These are phyloP conservation scores for Thermoascus crustaceus DNA, from an alignment of 2,329 filamentous ascomycete genomes.

Conservation along the genomic window DNA sequence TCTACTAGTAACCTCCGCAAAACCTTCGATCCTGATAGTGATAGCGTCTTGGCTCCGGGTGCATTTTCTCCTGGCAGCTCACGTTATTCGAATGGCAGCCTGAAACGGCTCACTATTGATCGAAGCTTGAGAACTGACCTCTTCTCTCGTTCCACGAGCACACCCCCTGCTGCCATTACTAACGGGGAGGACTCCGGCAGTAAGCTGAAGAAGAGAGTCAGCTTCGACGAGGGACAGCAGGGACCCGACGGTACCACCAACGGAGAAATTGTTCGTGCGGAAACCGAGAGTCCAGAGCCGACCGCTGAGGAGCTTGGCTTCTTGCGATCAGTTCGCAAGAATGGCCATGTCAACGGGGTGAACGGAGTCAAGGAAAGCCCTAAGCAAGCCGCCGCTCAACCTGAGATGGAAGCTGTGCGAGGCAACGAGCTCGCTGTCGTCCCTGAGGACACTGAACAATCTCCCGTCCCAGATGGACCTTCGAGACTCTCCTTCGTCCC, in stretches of 20 bases:
- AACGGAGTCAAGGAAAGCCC: conserved; percentile 26
- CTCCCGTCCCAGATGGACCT: conserved; percentile 29
- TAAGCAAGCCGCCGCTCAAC: conserved; percentile 24
- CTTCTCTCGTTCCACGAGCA: conserved; percentile 39
- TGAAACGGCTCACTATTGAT: conserved; percentile 92
- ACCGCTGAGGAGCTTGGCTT: conserved; percentile 53
- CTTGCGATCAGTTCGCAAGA: conserved; percentile 47
- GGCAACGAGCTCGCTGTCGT: conserved; percentile 73
- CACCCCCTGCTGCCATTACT: conserved; percentile 24
- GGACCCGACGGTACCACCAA: conserved; percentile 26
- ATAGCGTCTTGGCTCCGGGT: conserved; percentile 77
- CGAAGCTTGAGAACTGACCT: conserved; percentile 65
- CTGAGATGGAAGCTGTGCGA: conserved; percentile 64
- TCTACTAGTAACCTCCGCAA: conserved; percentile 80
- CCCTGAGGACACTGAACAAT: conserved; percentile 48
- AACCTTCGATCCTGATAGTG: conserved; percentile 65
- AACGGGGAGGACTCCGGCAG: conserved; percentile 35
- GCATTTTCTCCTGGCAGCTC: conserved; percentile 66
- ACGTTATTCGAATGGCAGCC: conserved; percentile 58
- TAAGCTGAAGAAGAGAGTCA: conserved; percentile 68
- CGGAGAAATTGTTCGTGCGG: conserved; percentile 46
- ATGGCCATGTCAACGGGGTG: conserved; percentile 38
- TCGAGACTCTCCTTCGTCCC: conserved; percentile 23
- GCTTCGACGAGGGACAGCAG: conserved; percentile 66
- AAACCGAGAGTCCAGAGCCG: conserved; percentile 44